Conservation (phyloP, 1,284 basidiomycete species). For the Ustilago tritici region DNA sequence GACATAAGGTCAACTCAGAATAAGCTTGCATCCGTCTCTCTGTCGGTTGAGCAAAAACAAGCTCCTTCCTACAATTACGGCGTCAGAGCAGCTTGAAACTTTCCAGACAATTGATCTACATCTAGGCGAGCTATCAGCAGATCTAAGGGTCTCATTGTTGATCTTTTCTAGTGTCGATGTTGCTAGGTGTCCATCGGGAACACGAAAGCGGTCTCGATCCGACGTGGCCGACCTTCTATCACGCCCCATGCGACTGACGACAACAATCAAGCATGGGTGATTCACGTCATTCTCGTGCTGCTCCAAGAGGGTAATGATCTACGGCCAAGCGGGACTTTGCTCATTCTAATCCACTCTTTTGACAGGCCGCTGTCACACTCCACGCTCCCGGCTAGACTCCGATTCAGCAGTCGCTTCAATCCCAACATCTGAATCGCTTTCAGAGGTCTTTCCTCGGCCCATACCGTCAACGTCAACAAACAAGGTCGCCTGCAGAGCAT, state of each 20-base stretch:
- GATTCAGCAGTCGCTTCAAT: slow-evolving; percentile 10
- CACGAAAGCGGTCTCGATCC: neutral
- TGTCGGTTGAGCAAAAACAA: neutral
- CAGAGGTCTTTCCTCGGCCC: neutral
- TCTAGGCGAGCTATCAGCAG: slow-evolving; percentile 11
- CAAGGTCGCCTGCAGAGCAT: neutral
- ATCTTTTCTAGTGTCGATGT: neutral
- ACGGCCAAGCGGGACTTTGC: slow-evolving; percentile 6
- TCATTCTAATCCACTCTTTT: neutral
- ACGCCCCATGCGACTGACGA: slow-evolving; percentile 1
- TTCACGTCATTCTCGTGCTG: neutral
- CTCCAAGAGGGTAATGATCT: neutral
- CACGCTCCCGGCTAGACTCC: slow-evolving; percentile 6
- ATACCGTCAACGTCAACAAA: neutral
- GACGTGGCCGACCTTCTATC: neutral
- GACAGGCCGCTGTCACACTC: neutral
- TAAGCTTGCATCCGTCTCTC: neutral
- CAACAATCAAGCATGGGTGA: neutral
- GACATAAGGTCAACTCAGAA: neutral
- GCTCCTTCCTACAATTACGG: neutral
- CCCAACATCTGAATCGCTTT: slow-evolving; percentile 10
- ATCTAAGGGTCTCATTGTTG: slow-evolving; percentile 18
- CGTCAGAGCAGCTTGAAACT: neutral
- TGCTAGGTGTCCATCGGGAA: neutral
- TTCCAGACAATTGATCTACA: neutral